Evolutionary conservation across 1,284 basidiomycete genomes (phyloP).

Genomic region (Neonothopanus nambi): DNA sequence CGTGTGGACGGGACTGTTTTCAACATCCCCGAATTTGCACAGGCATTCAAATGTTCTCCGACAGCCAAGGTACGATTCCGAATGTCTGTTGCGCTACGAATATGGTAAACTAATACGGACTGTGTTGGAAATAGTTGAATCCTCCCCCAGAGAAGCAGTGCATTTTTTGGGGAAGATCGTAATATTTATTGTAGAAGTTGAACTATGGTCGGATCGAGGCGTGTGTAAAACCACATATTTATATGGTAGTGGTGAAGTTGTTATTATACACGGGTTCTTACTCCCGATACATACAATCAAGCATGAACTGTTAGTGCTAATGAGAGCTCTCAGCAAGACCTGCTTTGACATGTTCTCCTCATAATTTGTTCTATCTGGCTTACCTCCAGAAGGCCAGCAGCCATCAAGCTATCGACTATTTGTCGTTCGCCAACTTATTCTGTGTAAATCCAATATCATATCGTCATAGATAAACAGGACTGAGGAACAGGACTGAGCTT

Average conservation of each 20-base stretch:
- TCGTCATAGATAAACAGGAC: no score
- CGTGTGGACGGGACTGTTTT: conserved; percentile 81
- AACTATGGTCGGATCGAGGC: not conserved
- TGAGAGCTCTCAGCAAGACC: no score
- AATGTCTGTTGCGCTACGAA: not conserved
- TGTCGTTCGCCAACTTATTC: no score
- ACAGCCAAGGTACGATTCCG: conserved; percentile 56
- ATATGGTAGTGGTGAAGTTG: not conserved
- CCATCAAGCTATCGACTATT: no score
- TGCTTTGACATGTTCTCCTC: no score
- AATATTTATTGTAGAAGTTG: not conserved
- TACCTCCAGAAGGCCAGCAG: no score
- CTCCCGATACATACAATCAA: no score
- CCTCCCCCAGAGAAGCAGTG: conserved; percentile 67
- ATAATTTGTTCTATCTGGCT: no score
- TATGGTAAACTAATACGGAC: no score
- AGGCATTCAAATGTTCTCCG: conserved; percentile 75
- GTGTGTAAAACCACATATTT: not conserved
- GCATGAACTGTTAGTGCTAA: no score
- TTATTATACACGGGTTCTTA: not conserved
- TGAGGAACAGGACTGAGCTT: not conserved
- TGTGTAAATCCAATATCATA: no score
- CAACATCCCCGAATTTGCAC: conserved; percentile 79
- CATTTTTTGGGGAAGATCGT: conserved; percentile 50
- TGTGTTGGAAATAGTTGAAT: conserved; percentile 52